A percentile compares a stretch with the other conserved stretches of the same genome.
Evolutionary conservation across 164 flowering plant species (phyloP).

Genomic region (Berberis thunbergii): DNA sequence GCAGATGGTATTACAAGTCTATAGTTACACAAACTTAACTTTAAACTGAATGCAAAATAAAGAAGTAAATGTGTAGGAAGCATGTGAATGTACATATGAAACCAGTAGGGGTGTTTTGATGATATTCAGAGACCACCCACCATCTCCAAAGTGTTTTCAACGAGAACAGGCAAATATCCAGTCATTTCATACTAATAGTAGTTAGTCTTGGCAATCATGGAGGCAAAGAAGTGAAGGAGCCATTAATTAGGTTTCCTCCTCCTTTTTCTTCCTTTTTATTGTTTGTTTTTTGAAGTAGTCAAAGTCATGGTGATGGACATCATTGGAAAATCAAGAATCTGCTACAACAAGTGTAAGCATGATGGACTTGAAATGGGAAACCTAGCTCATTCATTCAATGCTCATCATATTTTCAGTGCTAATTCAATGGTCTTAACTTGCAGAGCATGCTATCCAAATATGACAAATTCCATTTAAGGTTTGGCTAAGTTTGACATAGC

Average conservation of each 20-base stretch:
- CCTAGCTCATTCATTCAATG: constrained; percentile 2
- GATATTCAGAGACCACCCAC: too few relatives aligned
- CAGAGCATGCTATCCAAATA: too few relatives aligned
- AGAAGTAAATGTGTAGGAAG: too few relatives aligned
- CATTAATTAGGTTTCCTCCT: constrained; percentile 8
- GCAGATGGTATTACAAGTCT: too few relatives aligned
- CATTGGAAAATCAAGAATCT: constrained; percentile 18
- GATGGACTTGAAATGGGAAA: constrained; percentile 4
- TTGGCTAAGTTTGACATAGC: too few relatives aligned
- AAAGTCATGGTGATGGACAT: constrained; percentile 20
- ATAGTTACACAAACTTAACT: too few relatives aligned
- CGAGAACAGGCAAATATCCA: constrained; percentile 14
- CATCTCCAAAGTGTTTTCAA: background rate
- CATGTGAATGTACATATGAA: too few relatives aligned
- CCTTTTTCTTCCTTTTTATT: background rate
- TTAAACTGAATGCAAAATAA: too few relatives aligned
- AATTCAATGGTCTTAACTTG: too few relatives aligned
- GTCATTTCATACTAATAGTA: constrained; percentile 6
- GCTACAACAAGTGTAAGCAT: constrained; percentile 4
- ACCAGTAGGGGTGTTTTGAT: too few relatives aligned
- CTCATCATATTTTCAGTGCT: constrained; percentile 6
- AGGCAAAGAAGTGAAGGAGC: constrained; percentile 28
- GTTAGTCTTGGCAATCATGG: constrained; percentile 28
- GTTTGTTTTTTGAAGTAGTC: constrained; percentile 15
- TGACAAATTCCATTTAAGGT: too few relatives aligned